Base-by-base conservation (phyloP, 140 eudicot genomes). In the Cichorium intybus region DNA sequence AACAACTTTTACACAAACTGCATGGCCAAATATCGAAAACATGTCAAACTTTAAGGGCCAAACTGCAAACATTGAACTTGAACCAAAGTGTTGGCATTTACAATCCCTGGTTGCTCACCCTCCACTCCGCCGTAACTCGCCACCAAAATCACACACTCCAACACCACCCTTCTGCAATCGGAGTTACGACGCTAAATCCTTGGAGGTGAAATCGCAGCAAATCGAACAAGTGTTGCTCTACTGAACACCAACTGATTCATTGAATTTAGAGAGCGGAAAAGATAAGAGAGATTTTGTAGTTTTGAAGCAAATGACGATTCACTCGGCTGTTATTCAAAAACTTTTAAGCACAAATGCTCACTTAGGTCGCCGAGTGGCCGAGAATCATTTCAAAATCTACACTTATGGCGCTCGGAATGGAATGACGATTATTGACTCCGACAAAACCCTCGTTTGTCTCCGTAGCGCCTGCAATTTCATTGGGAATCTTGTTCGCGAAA, bases 401-500 rank as follows among this genome's bases (percentile, higher is more conserved):
- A 66, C 92, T 22, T 74, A 72, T 24, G 99, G 99, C 46, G 2
- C 79, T 26, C 89, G 99, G 21, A 92, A 92, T 69, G 80, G 71
- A 11, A 56, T 74, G 73, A 65, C 89, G 59, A 71, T 88, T 9
- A 77, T 85, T 56, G 99, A 92, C 72, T 73, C 95, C 39, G 97
- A 92, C 68, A 92, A 92, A 78, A 92, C 99, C 80, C 87, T 92
- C 12, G 81, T 92, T 20, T 83, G 89, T 77, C 77, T 92, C 75
- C 92, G 99, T 23, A 83, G 75, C 69, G 96, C 99, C 73, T 82
- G 89, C 78, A 64, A 75, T 37, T 92, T 92, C 94, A 83, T 92
- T 41, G 82, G 77, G 33, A 77, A 79, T 39, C 88, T 92, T 10
- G 84, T 68, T 59, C 86, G 86, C 8, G 50, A 23, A 43, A 72